Evolutionary conservation across 2,329 filamentous ascomycete genomes (phyloP), one percentile per base, ranked within the genome.

Genomic region (Allantophomopsis lycopodina): DNA sequence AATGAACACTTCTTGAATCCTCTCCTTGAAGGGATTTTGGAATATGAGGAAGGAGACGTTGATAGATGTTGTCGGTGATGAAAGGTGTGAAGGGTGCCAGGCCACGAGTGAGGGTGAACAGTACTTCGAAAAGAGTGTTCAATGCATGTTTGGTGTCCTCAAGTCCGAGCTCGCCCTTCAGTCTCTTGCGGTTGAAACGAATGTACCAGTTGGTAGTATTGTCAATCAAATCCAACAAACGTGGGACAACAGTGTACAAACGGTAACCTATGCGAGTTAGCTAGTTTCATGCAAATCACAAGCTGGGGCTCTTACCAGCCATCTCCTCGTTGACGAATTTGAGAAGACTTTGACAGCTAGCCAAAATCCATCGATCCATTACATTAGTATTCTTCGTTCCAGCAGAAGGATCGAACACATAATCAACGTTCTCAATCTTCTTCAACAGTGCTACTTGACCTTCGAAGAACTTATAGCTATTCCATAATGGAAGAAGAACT

Each of bases 121-220:
- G 68, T 40, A 95, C 84, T 61, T 95, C 87, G 52, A 94, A 95
- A 7, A 96, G 73, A 2, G 91, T 89, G 62, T 96, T 94, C 40
- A 98, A 69, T 1, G 89, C 91, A 54, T 94, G 85, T 38, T 81
- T 67, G 10, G 91, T 95, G 56, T 96, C 91, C 12, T 88, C 73
- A 17, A 85, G 61, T 14, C 87, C 86, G 47, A 85, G 78, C 56
- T 93, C 87, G 34, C 88, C 88, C 75, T 94, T 95, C 48, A 94
- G 69, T 40, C 88, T 77, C 59, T 83, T 83, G 40, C 88, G 75
- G 66, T 95, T 95, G 67, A 94, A 93, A 44, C 87, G 76, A 58
- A 95, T 95, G 62, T 95, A 95, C 88, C 88, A 95, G 62, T 96
- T 96, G n/a, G 88, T 95, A 4, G 84, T 87, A 61, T 93, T 87